Evolutionary conservation across 1,284 basidiomycete species (phyloP), one percentile per base, ranked within the genome.

Genomic region (Pholiota adiposa): DNA sequence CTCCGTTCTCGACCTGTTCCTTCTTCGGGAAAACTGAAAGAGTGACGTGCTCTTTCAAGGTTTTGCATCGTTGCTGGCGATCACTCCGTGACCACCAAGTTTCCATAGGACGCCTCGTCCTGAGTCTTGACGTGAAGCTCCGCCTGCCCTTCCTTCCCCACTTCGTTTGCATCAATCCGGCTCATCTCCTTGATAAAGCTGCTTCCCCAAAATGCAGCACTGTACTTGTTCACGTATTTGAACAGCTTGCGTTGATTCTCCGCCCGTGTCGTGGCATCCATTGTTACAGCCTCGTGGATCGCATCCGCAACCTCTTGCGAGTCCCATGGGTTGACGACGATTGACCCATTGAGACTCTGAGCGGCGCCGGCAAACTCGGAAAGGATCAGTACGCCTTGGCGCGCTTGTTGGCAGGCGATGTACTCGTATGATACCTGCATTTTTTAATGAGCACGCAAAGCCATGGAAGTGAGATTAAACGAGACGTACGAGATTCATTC

Each of bases 321-420:
- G 72, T 96, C 94, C 94, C 94, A 96, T 27, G 96, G 96, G 78
- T 98, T 98, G 70, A 97, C 94, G 70, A 98, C 94, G 65, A 97
- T 83, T 46, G 91, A 92, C 16, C 96, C 96, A 70, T 97, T 97
- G 65, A 97, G 79, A 64, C 90, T 94, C 78, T 99, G 97, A 8
- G 97, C 97, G 2, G 97, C 97, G 49, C 97, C 97, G 0, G 97
- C 96, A 70, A 99, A 99, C 74, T 99, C 97, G 62, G 96, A 98
- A 8, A 99, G 83, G 71, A 99, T 97, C 92, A 99, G 96, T 11
- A 94, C 93, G 40, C 97, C 97, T 69, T 98, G 94, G 16, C 90
- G 85, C 56, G 92, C 88, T 69, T 94, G 88, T 73, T 99, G 97
- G 69, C 94, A 96, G 0, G 97, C 96, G 69, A 98, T 92, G 75